phyloP scores from a whole-genome alignment of 1,284 basidiomycete species.

The Ustilago xerochloae region DNA sequence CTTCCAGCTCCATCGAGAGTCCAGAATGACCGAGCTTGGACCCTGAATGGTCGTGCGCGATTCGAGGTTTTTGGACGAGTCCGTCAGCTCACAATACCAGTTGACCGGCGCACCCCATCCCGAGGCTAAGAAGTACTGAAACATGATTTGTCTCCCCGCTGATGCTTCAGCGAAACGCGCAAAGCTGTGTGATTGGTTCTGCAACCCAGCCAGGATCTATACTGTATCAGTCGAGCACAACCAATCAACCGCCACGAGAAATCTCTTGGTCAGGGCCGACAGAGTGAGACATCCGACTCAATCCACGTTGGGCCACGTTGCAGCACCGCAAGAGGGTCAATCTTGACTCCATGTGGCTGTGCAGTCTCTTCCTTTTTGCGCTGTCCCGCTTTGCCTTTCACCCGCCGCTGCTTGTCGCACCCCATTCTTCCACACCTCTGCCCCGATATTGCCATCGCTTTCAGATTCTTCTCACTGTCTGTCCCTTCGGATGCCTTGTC shows the following conservation, averaged over 20 bases:
- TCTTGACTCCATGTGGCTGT: slow-evolving; percentile 4
- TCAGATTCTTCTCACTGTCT: too few species aligned
- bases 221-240: not conserved
- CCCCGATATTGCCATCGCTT: too few species aligned
- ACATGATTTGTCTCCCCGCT: not conserved
- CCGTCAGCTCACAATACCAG: not conserved
- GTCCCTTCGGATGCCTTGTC: too few species aligned
- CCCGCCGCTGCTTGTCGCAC: not conserved
- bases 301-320: not conserved
- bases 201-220: not conserved
- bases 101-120: not conserved
- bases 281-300: not conserved
- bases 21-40: too few species aligned
- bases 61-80: too few species aligned
- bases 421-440: too few species aligned
- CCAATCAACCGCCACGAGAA: too few species aligned
- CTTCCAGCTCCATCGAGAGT: too few species aligned
- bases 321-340: not conserved
- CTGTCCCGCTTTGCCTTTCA: too few species aligned
- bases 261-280: too few species aligned
- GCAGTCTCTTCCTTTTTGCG: not conserved
- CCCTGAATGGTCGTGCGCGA: too few species aligned
- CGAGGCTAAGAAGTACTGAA: not conserved
- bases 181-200: not conserved
- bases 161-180: not conserved